A percentile compares a stretch with the other conserved stretches of the same genome.
phyloP scores from a whole-genome alignment of 352 stramenopile genomes.

The Pythium rishiriense region DNA sequence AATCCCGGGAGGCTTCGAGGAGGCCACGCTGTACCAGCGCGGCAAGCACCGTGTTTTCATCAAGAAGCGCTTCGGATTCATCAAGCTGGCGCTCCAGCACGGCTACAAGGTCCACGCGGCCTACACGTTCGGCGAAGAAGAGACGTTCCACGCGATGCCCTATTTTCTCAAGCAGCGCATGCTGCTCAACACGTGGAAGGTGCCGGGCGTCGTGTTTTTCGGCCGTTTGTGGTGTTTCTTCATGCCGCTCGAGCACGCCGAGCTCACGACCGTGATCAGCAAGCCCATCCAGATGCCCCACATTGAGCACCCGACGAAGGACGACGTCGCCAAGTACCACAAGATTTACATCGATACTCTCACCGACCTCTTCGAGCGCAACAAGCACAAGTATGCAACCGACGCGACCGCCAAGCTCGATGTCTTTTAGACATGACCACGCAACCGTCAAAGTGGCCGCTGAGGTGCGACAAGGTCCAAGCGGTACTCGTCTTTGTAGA shows the following conservation, averaged over 20 bases:
- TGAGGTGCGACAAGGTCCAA: neutral
- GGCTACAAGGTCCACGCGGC: conserved; percentile 88
- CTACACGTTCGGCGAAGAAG: conserved; percentile 93
- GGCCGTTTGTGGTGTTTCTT: conserved; percentile 76
- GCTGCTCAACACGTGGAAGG: conserved; percentile 77
- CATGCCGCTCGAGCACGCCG: conserved; percentile 73
- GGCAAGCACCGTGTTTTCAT: conserved; percentile 90
- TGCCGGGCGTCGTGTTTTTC: conserved; percentile 82
- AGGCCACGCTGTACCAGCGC: conserved; percentile 87
- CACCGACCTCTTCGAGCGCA: conserved; percentile 82
- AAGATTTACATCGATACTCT: conserved; percentile 84
- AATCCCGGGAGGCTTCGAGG: conserved; percentile 93
- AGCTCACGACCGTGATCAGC: conserved; percentile 90
- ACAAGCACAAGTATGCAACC: conserved; percentile 81
- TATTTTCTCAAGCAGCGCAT: conserved; percentile 77
- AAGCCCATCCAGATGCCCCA: conserved; percentile 84
- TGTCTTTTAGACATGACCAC: conserved; percentile 28
- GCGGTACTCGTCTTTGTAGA: neutral
- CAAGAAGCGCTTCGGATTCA: conserved; percentile 91
- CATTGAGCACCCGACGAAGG: conserved; percentile 82
- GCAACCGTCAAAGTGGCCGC: neutral
- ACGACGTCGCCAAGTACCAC: conserved; percentile 90
- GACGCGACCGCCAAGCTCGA: conserved; percentile 59
- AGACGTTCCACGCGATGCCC: conserved; percentile 86
- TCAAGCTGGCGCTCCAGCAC: conserved; percentile 91